phyloP scores from a whole-genome alignment of 306 rosid species.

The Benincasa hispida region DNA sequence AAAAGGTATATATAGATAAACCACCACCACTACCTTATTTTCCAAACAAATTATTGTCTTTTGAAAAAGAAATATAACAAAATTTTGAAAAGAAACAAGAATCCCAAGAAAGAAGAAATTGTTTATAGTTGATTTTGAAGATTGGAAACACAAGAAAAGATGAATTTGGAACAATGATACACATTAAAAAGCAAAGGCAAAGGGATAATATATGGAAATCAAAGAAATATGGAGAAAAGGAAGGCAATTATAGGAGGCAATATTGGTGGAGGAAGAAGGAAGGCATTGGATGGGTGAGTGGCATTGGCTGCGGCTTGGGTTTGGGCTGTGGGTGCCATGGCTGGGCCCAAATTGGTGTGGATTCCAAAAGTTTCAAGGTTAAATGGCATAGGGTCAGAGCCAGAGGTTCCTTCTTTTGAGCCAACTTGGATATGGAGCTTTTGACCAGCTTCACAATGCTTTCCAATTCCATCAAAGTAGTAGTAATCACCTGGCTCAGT shows the following conservation, averaged over 20 bases:
- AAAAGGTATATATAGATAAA: no score
- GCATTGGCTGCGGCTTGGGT: not conserved
- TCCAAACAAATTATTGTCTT: no score
- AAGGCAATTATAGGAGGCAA: not conserved
- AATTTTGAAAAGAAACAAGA: no score
- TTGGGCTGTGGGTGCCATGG: no score
- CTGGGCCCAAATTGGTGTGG: not conserved
- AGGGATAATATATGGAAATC: not conserved
- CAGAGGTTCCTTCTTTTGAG: slow-evolving; percentile 13
- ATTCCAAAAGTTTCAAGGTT: not conserved
- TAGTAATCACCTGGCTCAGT: slow-evolving; percentile 31
- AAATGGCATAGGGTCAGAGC: slow-evolving; percentile 6
- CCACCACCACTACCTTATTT: no score
- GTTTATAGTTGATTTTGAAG: not conserved
- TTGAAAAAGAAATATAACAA: no score
- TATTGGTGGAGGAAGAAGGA: not conserved
- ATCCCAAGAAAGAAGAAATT: not conserved
- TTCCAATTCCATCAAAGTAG: slow-evolving; percentile 45
- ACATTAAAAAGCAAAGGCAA: not conserved
- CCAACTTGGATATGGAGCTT: slow-evolving; percentile 37
- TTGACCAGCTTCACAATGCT: slow-evolving; percentile 64
- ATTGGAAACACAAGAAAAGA: not conserved
- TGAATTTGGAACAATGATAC: not conserved
- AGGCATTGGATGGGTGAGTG: not conserved
- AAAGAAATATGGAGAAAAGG: not conserved